Percentiles rank a stretch among this genome's conserved stretches.
These are phyloP conservation scores for Daldinia caldariorum DNA, from an alignment of 495 filamentous ascomycete species.

Conservation along the genomic window DNA sequence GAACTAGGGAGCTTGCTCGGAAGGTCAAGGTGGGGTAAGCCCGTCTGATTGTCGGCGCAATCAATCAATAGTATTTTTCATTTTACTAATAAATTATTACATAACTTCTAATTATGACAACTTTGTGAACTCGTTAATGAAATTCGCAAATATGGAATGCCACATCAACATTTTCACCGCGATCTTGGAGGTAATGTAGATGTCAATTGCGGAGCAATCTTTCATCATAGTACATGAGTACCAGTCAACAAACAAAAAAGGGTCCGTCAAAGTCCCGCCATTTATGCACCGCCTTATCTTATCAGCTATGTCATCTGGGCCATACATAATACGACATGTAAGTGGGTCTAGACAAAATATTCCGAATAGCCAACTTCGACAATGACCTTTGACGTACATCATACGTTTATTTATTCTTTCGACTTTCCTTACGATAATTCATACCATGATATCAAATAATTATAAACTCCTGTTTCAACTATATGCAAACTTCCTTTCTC, in stretches of 20 bases:
- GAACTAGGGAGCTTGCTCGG: neutral
- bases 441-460: neutral
- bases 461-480: neutral
- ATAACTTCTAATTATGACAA: neutral
- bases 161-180: neutral
- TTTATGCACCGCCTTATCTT: conserved; percentile 29
- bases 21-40: conserved; percentile 7
- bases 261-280: conserved; percentile 27
- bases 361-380: neutral
- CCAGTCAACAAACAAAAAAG: conserved; percentile 13
- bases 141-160: conserved; percentile 1
- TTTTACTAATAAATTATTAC: conserved; percentile 3
- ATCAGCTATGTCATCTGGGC: conserved; percentile 17
- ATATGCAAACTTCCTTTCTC: neutral
- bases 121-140: neutral
- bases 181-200: conserved; percentile 6
- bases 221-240: conserved; percentile 25
- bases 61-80: conserved; percentile 3
- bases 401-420: neutral
- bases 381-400: neutral
- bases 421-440: neutral
- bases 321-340: neutral
- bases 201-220: conserved; percentile 36
- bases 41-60: neutral
- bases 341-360: neutral